A percentile compares a stretch with the other conserved stretches of the same genome.
Conservation (phyloP, 2,329 filamentous ascomycete species). For the Ceratocystis eucalypticola region DNA sequence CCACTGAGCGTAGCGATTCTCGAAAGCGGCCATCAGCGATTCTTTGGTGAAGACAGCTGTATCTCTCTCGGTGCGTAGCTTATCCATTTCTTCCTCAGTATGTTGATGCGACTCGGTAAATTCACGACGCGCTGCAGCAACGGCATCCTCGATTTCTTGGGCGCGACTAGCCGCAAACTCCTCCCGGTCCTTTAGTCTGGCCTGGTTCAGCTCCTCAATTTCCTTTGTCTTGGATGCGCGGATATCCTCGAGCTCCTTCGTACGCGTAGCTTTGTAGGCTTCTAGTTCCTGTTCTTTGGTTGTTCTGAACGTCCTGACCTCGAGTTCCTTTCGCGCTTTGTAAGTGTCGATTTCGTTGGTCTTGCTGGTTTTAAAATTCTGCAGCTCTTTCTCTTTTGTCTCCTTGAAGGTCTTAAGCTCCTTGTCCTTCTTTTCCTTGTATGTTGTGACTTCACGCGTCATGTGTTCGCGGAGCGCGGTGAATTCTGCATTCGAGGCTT, state of each 20-base stretch:
- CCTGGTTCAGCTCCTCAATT: slow-evolving; percentile 12
- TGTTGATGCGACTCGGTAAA: slow-evolving; percentile 7
- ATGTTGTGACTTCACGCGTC: slow-evolving; percentile 12
- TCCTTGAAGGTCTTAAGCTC: slow-evolving; percentile 16
- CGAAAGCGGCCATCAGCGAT: slow-evolving; percentile 17
- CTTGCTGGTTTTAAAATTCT: slow-evolving; percentile 16
- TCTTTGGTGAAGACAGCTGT: slow-evolving; percentile 16
- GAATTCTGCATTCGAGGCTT: slow-evolving; percentile 15
- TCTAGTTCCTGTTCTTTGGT: slow-evolving; percentile 18
- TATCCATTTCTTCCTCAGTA: slow-evolving; percentile 4
- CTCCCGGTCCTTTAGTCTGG: slow-evolving; percentile 4
- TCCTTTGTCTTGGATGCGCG: slow-evolving; percentile 12
- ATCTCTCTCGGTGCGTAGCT: slow-evolving; percentile 15
- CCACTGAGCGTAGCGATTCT: slow-evolving; percentile 16
- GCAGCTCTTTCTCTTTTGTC: slow-evolving; percentile 14
- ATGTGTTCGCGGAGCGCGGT: slow-evolving; percentile 15
- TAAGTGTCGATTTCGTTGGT: slow-evolving; percentile 18
- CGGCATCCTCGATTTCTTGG: slow-evolving; percentile 14
- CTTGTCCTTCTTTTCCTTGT: slow-evolving; percentile 17
- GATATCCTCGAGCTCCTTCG: slow-evolving; percentile 17
- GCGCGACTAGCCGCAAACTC: not conserved
- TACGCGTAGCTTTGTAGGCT: slow-evolving; percentile 14
- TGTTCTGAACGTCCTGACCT: slow-evolving; percentile 15
- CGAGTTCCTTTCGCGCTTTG: slow-evolving; percentile 17
- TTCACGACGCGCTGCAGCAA: slow-evolving; percentile 7